phyloP scores from a whole-genome alignment of 495 filamentous ascomycete genomes.

The Penicillium cataractarum region DNA sequence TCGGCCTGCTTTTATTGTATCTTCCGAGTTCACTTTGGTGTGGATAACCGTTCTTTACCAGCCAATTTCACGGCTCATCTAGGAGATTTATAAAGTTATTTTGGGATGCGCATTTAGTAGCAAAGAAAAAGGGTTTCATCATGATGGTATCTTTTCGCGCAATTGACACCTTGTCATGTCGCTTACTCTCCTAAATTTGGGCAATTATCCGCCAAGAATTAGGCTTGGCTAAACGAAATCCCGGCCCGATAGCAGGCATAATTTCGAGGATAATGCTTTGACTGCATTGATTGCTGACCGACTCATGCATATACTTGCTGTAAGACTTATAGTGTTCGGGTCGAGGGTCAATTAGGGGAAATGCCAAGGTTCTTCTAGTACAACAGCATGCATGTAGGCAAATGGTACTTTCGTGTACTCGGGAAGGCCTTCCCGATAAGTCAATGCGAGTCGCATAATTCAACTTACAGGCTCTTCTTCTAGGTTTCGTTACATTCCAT shows the following conservation, averaged over 20 bases:
- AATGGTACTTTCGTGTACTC: too few relatives aligned
- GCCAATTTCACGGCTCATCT: not conserved
- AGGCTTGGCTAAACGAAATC: not conserved
- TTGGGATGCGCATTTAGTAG: too few relatives aligned
- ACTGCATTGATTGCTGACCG: too few relatives aligned
- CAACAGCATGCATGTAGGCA: too few relatives aligned
- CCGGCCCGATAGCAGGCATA: not conserved
- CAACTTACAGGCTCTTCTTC: too few relatives aligned
- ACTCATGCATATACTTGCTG: too few relatives aligned
- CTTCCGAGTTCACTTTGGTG: not conserved
- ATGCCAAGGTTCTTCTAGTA: too few relatives aligned
- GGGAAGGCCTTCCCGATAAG: too few relatives aligned
- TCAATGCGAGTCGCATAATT: too few relatives aligned
- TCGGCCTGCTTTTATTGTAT: not conserved
- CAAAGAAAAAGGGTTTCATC: not conserved
- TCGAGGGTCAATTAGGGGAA: too few relatives aligned
- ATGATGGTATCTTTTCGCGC: not conserved
- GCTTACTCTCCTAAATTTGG: not conserved
- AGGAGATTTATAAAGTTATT: not conserved
- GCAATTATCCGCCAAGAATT: not conserved
- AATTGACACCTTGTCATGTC: not conserved
- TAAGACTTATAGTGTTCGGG: too few relatives aligned
- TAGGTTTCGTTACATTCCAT: too few relatives aligned
- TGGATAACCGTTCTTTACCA: not conserved
- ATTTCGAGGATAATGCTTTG: not conserved